Evolutionary conservation across 2,329 filamentous ascomycete genomes (phyloP).

Genomic region (Hirsutella minnesotensis): DNA sequence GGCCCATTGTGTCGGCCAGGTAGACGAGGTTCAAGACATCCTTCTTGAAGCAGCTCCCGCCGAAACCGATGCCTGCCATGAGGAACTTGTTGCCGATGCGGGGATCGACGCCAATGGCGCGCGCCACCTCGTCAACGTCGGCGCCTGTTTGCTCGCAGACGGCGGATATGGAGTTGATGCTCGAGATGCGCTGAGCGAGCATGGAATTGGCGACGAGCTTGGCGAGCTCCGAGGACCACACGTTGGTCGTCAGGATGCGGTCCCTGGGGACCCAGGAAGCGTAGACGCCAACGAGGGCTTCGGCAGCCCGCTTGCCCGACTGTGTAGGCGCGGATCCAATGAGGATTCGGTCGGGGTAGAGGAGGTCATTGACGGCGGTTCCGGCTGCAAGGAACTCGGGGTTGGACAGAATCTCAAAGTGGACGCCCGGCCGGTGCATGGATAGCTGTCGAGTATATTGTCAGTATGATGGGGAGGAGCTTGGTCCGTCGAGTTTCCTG

Average conservation of each 20-base stretch:
- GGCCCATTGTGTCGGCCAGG: slow-evolving; percentile 55
- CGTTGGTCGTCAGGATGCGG: slow-evolving; percentile 59
- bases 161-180: slow-evolving; percentile 71
- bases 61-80: slow-evolving; percentile 65
- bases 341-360: slow-evolving; percentile 60
- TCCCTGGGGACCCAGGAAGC: slow-evolving; percentile 55
- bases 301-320: slow-evolving; percentile 49
- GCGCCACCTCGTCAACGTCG: slow-evolving; percentile 60
- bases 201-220: slow-evolving; percentile 74
- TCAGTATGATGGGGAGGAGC: not conserved
- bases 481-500: not conserved
- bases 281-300: slow-evolving; percentile 54
- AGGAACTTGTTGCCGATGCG: slow-evolving; percentile 65
- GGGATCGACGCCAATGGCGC: slow-evolving; percentile 55
- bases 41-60: slow-evolving; percentile 73
- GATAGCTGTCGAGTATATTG: too few species aligned
- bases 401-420: slow-evolving; percentile 69
- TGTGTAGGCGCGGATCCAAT: slow-evolving; percentile 57
- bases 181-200: slow-evolving; percentile 69
- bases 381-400: slow-evolving; percentile 74
- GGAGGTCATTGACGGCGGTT: slow-evolving; percentile 59
- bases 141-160: slow-evolving; percentile 68
- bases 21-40: slow-evolving; percentile 66
- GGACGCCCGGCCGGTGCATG: slow-evolving; percentile 47
- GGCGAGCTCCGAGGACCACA: slow-evolving; percentile 67